A percentile compares a stretch with the other conserved stretches of the same genome.
Conservation (phyloP, 2,329 filamentous ascomycete species). For the Cytospora piceicola region DNA sequence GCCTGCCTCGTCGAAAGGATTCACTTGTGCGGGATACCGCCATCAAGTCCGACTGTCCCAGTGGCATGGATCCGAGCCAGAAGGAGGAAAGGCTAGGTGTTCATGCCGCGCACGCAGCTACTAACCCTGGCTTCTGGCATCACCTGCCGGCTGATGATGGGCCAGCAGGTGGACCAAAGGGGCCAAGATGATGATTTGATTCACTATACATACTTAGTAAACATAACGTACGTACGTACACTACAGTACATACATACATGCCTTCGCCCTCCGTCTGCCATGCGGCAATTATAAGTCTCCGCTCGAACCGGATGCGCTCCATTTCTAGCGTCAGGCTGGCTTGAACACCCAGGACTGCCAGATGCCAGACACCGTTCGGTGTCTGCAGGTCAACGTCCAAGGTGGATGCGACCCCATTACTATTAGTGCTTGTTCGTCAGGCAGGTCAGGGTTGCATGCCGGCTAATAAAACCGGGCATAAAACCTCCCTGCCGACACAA, state of each 20-base stretch:
- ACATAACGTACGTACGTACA: background rate
- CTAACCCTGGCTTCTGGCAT: slow-evolving; percentile 11
- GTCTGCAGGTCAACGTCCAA: slow-evolving; percentile 23
- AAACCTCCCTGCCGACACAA: slow-evolving; percentile 25
- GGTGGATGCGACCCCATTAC: slow-evolving; percentile 27
- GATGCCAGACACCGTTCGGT: slow-evolving; percentile 6
- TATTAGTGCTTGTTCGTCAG: slow-evolving; percentile 13
- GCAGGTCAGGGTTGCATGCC: slow-evolving; percentile 29
- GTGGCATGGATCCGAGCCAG: slow-evolving; percentile 28
- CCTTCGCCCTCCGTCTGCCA: slow-evolving; percentile 5
- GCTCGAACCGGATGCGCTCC: slow-evolving; percentile 26
- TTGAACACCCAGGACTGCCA: too few relatives aligned
- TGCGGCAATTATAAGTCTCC: slow-evolving; percentile 22
- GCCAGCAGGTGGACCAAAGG: background rate
- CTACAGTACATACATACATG: too few relatives aligned
- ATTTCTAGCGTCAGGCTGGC: slow-evolving; percentile 17
- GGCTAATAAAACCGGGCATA: slow-evolving; percentile 29
- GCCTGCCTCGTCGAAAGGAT: slow-evolving; percentile 14
- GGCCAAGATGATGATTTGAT: slow-evolving; percentile 16
- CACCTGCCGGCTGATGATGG: slow-evolving; percentile 23
- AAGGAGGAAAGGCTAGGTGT: slow-evolving; percentile 12
- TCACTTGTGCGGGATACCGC: slow-evolving; percentile 16
- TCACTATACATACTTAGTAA: too few relatives aligned
- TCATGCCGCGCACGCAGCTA: slow-evolving; percentile 3
- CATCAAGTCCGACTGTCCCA: slow-evolving; percentile 28